phyloP scores from a whole-genome alignment of 352 stramenopile species.

The Pythium periplocum region DNA sequence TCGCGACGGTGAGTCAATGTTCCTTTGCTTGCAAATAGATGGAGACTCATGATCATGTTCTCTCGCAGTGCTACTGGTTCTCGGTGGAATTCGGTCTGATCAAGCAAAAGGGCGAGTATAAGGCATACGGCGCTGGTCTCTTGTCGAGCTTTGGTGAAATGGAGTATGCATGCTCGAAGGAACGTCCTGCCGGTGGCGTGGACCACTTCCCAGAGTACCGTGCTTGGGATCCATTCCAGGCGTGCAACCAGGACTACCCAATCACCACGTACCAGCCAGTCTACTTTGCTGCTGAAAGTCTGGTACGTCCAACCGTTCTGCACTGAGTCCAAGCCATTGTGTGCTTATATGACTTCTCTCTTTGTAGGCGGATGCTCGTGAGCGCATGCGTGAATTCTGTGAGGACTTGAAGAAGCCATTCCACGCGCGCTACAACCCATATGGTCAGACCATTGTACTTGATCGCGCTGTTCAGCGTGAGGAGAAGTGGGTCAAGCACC shows the following conservation, averaged over 20 bases:
- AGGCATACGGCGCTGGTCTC: slow-evolving; percentile 95
- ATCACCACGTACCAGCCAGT: slow-evolving; percentile 97
- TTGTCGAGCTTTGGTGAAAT: slow-evolving; percentile 97
- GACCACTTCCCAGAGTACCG: slow-evolving; percentile 84
- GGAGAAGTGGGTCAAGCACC: slow-evolving; percentile 38
- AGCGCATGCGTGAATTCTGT: slow-evolving; percentile 94
- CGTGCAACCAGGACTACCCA: slow-evolving; percentile 92
- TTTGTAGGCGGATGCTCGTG: slow-evolving; percentile 83
- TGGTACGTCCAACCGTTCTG: slow-evolving; percentile 36
- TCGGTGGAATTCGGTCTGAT: slow-evolving; percentile 97
- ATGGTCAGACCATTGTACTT: slow-evolving; percentile 85
- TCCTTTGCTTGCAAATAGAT: background rate
- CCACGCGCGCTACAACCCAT: slow-evolving; percentile 92
- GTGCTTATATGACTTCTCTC: too few relatives aligned
- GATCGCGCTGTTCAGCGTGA: slow-evolving; percentile 68
- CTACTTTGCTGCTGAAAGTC: slow-evolving; percentile 95
- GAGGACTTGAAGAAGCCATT: slow-evolving; percentile 94
- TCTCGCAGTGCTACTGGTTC: slow-evolving; percentile 94
- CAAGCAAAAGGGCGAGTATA: slow-evolving; percentile 90
- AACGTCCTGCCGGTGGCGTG: slow-evolving; percentile 45
- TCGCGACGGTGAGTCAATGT: slow-evolving; percentile 72
- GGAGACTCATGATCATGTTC: background rate
- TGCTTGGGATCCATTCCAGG: slow-evolving; percentile 92
- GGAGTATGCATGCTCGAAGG: slow-evolving; percentile 90
- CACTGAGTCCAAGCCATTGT: background rate